Evolutionary conservation across 1,139 yeast species (phyloP), one percentile per base, ranked within the genome.

Genomic region (Suhomyces terraborum): DNA sequence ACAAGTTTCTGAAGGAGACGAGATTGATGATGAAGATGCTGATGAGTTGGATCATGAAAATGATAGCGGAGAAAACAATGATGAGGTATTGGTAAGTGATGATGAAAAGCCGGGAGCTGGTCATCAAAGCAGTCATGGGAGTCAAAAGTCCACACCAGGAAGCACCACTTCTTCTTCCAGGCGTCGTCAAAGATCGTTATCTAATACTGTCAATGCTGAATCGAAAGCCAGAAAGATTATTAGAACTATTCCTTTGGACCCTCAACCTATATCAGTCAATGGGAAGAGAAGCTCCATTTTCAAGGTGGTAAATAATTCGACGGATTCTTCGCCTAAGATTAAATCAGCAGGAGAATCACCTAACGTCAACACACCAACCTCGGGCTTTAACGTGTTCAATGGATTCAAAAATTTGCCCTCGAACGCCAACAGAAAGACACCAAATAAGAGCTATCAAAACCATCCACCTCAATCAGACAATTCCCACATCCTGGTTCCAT

Each of bases 241-340:
- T 34, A 73, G 82, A 38, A 86, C 91, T 0, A 82, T 84, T 47
- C 95, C 95, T 3, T 66, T 86, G 49, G 95, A 86, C 58, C 95
- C 95, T 0, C 84, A 79, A 42, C 95, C 95, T 2, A 84, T 85
- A 18, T 58, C 75, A 3, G 71, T 65, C 1, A 35, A 54, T 10
- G 60, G 62, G 7, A 69, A 67, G 47, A 56, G 75, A 45, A 67
- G 74, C 49, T 56, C 64, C 9, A 67, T 70, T 4, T 70, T 70
- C 53, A 71, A 68, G 45, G 65, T 70, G 12, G 70, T 69, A 4
- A 68, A 66, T 45, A 55, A 55, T 24, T 56, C 67, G 21, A 55
- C 54, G 25, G 70, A 66, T 24, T 54, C 68, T 8, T 62, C 72
- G 10, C 61, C 62, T 1, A 41, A 38, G 6, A 27, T 55, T 5